Evolutionary conservation across 2,329 filamentous ascomycete genomes (phyloP), one percentile per base, ranked within the genome.

Genomic region (Lachnellula subtilissima): DNA sequence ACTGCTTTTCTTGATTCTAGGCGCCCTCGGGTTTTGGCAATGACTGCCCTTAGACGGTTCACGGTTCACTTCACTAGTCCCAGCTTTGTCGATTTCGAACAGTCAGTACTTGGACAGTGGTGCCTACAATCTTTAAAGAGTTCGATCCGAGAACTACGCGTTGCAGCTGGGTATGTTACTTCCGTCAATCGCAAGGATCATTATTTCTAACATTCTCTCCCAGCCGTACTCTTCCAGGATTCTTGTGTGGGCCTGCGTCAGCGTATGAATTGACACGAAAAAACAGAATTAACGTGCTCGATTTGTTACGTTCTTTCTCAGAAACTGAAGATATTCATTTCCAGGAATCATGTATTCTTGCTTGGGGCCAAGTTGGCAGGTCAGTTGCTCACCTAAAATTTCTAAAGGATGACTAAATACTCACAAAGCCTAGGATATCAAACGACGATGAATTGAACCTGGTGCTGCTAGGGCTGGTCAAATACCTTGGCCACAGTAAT

Each of bases 401-500:
- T 15, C 6, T 40, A 12, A 48, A 52, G 32, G 9, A 32, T 32
- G 28, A 14, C 48, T 45, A n/a, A 9, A 52, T 35, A 32, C 52
- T 63, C 37, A 64, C 43, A 17, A n/a, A 2, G 9, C 5, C 15
- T 52, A 86, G 84, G 55, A 79, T 87, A 9, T 87, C 89, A 46
- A 81, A 84, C 15, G 89, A 94, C 59, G 85, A 93, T 60, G 91
- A 96, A 69, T 81, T 96, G 54, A 94, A 94, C 64, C 82, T 97
- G 52, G 87, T 94, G 22, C 76, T 99, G 32, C 80, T 96, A 54
- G 86, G 89, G 62, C 79, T 97, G 6, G 78, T 97, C 8, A 89
- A 96, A 56, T 96, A 94, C 68, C 77, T 97, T 8, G 93, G 93
- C 7, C 88, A 94, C 72, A 78, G 82, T 43, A 96, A 95, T 69